Conservation (phyloP, 352 stramenopile genomes). For the Pythium utonaiense region DNA sequence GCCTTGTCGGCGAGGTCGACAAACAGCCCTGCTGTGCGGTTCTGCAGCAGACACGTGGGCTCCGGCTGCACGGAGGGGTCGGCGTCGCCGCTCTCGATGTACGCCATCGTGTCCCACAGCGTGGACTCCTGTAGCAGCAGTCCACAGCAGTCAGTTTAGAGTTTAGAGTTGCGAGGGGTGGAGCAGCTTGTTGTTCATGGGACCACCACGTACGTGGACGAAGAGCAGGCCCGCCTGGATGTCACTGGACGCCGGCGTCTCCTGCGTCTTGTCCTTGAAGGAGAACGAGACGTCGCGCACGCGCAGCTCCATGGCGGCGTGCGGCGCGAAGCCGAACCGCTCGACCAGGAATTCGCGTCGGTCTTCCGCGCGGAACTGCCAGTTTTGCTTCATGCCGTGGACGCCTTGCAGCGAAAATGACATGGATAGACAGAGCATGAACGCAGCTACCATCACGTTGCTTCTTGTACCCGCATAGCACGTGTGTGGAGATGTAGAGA, state of each 20-base stretch:
- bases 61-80: slow-evolving; percentile 18
- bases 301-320: slow-evolving; percentile 66
- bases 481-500: background rate
- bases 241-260: slow-evolving; percentile 1
- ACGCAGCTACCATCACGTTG: background rate
- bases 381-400: slow-evolving; percentile 71
- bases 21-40: slow-evolving; percentile 45
- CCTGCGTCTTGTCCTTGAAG: slow-evolving; percentile 5
- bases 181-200: background rate
- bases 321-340: slow-evolving; percentile 81
- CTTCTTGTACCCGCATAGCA: background rate
- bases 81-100: slow-evolving; percentile 34
- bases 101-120: slow-evolving; percentile 52
- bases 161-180: no score
- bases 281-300: slow-evolving; percentile 49
- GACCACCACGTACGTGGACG: slow-evolving; percentile 43
- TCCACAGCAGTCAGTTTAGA: background rate
- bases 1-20: slow-evolving; percentile 56
- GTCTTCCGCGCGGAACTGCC: slow-evolving; percentile 64
- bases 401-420: slow-evolving; percentile 8
- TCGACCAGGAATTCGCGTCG: slow-evolving; percentile 86
- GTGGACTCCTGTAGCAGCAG: slow-evolving; percentile 34
- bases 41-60: slow-evolving; percentile 42
- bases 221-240: slow-evolving; percentile 55
- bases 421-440: slow-evolving; percentile 11